These are phyloP conservation scores for Xylogone sp. DNA, from an alignment of 2,329 filamentous ascomycete species.

Conservation along the genomic window DNA sequence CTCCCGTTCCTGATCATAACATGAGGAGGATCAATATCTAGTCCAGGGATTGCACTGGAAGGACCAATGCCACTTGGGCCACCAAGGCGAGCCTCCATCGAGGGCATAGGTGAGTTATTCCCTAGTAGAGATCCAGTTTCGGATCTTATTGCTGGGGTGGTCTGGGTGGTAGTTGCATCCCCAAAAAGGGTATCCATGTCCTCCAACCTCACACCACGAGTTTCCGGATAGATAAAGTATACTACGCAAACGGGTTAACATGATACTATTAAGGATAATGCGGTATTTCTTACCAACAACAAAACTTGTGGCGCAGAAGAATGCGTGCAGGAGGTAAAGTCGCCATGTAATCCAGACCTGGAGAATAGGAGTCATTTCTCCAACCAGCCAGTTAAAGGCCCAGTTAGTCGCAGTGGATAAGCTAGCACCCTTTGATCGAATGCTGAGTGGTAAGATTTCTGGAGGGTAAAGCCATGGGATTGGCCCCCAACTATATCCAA, in stretches of 20 bases:
- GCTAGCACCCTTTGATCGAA: conserved; percentile 94
- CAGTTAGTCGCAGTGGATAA: conserved; percentile 95
- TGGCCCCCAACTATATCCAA: conserved; percentile 95
- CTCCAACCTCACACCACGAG: conserved; percentile 88
- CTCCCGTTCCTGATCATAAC: conserved; percentile 50
- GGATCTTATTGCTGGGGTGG: conserved; percentile 71
- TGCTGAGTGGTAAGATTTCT: conserved; percentile 96
- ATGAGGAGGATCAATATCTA: conserved; percentile 77
- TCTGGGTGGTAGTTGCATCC: conserved; percentile 80
- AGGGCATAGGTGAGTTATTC: conserved; percentile 73
- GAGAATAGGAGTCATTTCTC: conserved; percentile 88
- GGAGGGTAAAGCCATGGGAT: conserved; percentile 98
- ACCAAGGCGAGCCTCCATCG: conserved; percentile 62
- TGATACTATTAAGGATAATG: background rate
- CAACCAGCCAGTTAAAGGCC: conserved; percentile 98
- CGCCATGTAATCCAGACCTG: conserved; percentile 93
- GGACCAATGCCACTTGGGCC: conserved; percentile 42
- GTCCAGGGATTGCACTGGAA: conserved; percentile 69
- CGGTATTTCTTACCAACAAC: conserved; percentile 74
- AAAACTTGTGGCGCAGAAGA: conserved; percentile 94
- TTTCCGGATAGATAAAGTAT: conserved; percentile 97
- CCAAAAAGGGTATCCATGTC: conserved; percentile 96
- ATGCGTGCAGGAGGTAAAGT: conserved; percentile 90
- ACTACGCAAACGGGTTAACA: conserved; percentile 49
- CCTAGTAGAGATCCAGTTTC: conserved; percentile 82